These are phyloP conservation scores for Cornus controversa DNA, from an alignment of 148 eudicot species.

Conservation along the genomic window DNA sequence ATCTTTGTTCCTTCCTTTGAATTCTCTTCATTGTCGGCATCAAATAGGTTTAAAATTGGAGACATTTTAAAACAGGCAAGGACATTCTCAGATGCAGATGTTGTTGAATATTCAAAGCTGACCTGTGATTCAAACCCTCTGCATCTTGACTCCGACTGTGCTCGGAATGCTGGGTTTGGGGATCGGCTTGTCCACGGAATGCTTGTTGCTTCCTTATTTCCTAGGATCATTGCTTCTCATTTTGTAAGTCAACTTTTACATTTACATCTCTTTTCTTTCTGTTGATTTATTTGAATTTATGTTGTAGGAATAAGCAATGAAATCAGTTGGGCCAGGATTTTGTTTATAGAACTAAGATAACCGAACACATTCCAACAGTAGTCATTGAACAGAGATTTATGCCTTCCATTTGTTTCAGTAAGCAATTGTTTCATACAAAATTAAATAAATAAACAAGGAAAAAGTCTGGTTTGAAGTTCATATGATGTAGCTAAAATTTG, in stretches of 20 bases:
- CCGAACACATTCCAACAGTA: background rate
- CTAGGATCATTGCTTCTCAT: constrained; percentile 58
- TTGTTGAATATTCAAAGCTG: constrained; percentile 53
- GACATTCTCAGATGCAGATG: constrained; percentile 38
- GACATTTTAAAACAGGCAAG: constrained; percentile 42
- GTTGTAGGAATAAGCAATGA: background rate
- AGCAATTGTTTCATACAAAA: background rate
- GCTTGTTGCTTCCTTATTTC: constrained; percentile 70
- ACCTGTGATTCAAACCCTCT: constrained; percentile 56
- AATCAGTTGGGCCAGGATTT: background rate
- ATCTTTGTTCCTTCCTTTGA: constrained; percentile 14
- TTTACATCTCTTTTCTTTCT: background rate
- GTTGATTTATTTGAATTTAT: background rate
- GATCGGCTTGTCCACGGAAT: constrained; percentile 61
- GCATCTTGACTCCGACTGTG: constrained; percentile 53
- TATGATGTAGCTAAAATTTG: too few relatives aligned
- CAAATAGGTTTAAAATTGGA: constrained; percentile 35
- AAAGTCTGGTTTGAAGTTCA: background rate
- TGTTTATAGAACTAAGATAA: background rate
- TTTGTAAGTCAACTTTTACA: constrained; percentile 45
- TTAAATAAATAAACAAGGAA: too few relatives aligned
- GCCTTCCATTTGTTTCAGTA: too few relatives aligned
- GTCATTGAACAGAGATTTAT: background rate
- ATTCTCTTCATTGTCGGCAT: constrained; percentile 19
- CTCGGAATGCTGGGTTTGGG: constrained; percentile 48